Conservation (phyloP, 768 basidiomycete species). For the Tephrocybe sp. region DNA sequence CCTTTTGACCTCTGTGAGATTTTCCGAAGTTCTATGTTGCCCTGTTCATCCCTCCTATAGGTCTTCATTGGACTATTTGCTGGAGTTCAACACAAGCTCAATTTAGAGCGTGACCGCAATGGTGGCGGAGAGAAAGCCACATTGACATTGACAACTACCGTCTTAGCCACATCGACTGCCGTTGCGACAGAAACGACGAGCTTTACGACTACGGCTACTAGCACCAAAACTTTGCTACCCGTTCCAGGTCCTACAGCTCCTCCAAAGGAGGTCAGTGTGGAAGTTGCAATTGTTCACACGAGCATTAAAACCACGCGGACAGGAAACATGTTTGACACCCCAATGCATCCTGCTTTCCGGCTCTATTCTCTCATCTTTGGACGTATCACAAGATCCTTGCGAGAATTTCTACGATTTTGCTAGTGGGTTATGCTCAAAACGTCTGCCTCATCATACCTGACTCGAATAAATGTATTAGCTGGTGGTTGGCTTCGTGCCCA, state of each 20-base stretch:
- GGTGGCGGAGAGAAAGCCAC: conserved; percentile 28
- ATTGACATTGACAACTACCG: conserved; percentile 38
- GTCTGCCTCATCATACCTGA: conserved; percentile 1
- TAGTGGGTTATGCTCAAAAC: conserved; percentile 51
- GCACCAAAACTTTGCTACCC: conserved; percentile 42
- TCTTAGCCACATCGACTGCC: conserved; percentile 33
- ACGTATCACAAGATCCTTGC: conserved; percentile 85
- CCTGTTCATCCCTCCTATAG: conserved; percentile 22
- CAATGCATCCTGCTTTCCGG: conserved; percentile 85
- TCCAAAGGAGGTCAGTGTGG: conserved; percentile 47
- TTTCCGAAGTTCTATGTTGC: background rate
- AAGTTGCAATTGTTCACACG: background rate
- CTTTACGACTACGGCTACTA: conserved; percentile 29
- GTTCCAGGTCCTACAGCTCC: conserved; percentile 48
- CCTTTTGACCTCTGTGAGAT: conserved; percentile 65
- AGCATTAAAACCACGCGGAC: conserved; percentile 9
- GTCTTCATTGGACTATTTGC: conserved; percentile 94
- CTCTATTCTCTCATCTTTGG: conserved; percentile 75
- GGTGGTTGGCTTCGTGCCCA: conserved; percentile 86
- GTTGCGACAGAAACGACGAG: conserved; percentile 23
- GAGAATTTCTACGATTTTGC: conserved; percentile 93
- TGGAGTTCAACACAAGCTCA: conserved; percentile 79
- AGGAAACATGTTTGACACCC: conserved; percentile 71
- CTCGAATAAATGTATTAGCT: conserved; percentile 44
- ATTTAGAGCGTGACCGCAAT: conserved; percentile 40